Evolutionary conservation across 208 protist species (phyloP), one percentile per base, ranked within the genome.

Genomic region (Leishmania amazonensis): DNA sequence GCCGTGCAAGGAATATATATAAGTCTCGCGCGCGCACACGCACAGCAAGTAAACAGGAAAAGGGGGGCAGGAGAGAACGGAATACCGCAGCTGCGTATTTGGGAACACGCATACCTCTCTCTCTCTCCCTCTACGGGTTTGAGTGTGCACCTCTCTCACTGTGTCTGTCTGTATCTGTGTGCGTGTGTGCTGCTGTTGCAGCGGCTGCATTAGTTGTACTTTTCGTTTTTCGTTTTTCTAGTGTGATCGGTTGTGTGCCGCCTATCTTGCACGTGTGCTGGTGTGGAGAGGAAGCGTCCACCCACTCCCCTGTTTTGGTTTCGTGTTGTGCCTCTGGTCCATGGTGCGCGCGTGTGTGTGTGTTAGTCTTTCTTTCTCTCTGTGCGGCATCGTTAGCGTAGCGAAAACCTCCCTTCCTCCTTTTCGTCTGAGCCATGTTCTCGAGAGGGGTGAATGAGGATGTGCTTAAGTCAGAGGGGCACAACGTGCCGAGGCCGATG

Each of bases 381-480:
- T 70, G 31, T 42, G 31, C 67, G 60, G 19, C n/a, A 67, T 38
- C 3, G 13, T 67, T n/a, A n/a, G 60, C n/a, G 60, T 38, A 67
- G 8, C 19, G 31, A 67, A 8, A 2, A 8, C 0, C 1, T 0
- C 2, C 60, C 24, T 67, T 67, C 4, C 31, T 3, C 38, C 3
- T 9, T 35, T 47, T 47, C 8, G 19, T 53, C 49, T 9, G 8
- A 51, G 42, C 42, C 68, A 96, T 96, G 93, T 93, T 96, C 75
- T 88, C 82, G 58, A 88, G 93, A 54, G 88, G 78, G 3, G 76
- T 92, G 64, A 94, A 96, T 74, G 86, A 89, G 49, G 80, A 79
- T 45, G 83, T 92, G n/a, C 78, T 91, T 35, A 78, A 88, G 42
- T 72, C 75, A 8, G 93, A 96, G 83, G 93, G 93, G 28, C 79